These are phyloP conservation scores for Chenopodium formosanum DNA, from an alignment of 148 eudicot genomes.

Conservation along the genomic window DNA sequence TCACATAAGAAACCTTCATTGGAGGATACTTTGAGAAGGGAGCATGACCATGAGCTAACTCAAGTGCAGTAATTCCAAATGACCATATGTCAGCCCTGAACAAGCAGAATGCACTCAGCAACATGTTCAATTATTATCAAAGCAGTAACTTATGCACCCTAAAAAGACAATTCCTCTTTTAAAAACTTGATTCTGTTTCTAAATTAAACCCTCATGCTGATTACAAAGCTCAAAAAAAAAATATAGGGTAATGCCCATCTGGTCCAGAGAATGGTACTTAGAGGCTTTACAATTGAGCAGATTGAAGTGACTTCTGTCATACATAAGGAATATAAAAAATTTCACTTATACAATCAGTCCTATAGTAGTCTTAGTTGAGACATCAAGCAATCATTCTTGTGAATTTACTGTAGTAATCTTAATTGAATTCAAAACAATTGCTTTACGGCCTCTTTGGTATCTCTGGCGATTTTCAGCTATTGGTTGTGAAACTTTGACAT, in stretches of 20 bases:
- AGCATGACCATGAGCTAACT: constrained; percentile 99
- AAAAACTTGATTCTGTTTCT: neutral
- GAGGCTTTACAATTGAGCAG: neutral
- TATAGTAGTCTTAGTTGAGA: too few relatives aligned
- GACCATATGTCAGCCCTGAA: constrained; percentile 99
- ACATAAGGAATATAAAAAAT: neutral
- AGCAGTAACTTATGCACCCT: neutral
- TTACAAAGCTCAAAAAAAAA: neutral
- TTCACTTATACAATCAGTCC: neutral
- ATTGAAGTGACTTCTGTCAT: neutral
- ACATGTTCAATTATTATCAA: neutral
- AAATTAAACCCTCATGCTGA: neutral
- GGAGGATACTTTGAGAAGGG: constrained; percentile 99
- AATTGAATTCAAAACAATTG: too few relatives aligned
- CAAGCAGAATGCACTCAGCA: constrained; percentile 2
- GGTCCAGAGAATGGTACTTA: neutral
- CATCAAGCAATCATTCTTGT: too few relatives aligned
- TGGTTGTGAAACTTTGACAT: neutral
- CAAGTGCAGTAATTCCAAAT: constrained; percentile 96
- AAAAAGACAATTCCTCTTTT: too few relatives aligned
- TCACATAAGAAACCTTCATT: constrained; percentile 63
- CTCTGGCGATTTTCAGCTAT: too few relatives aligned
- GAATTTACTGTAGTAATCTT: too few relatives aligned
- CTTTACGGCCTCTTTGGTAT: neutral
- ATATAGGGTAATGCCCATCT: neutral